Conservation (phyloP, 2,329 filamentous ascomycete species). For the Ophiostoma sp. region DNA sequence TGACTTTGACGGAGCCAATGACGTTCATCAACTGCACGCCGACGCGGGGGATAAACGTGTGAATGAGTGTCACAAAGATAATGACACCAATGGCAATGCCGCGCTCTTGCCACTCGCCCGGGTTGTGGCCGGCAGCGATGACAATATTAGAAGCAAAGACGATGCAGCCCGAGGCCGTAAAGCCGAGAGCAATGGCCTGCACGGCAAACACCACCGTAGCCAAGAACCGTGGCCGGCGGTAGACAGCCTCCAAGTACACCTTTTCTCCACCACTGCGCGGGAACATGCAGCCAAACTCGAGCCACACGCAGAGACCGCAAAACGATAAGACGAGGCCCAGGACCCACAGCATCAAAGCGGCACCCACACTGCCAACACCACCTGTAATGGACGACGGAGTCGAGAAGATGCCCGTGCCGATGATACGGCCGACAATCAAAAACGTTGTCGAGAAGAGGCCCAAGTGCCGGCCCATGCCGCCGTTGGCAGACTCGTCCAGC, state of each 20-base stretch:
- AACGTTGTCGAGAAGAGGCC: constrained; percentile 30
- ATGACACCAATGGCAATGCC: constrained; percentile 56
- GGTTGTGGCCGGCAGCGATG: constrained; percentile 49
- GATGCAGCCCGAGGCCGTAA: constrained; percentile 31
- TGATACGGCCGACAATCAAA: constrained; percentile 33
- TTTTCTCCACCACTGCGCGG: constrained; percentile 65
- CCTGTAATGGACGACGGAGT: constrained; percentile 55
- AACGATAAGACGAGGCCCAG: constrained; percentile 52
- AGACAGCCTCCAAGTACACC: constrained; percentile 66
- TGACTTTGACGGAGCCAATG: constrained; percentile 61
- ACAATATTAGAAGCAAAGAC: constrained; percentile 44
- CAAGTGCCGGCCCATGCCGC: constrained; percentile 29
- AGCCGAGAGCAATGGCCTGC: constrained; percentile 29
- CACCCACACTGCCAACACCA: constrained; percentile 53
- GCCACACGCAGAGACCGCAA: constrained; percentile 60
- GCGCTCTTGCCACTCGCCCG: constrained; percentile 57
- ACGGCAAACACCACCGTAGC: constrained; percentile 60
- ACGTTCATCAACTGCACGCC: constrained; percentile 61
- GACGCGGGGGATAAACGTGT: constrained; percentile 56
- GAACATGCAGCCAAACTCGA: constrained; percentile 64
- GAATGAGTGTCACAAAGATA: constrained; percentile 56
- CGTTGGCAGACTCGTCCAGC: constrained; percentile 26
- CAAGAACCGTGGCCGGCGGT: constrained; percentile 58
- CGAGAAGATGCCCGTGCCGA: constrained; percentile 49
- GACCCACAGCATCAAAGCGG: constrained; percentile 43